A percentile compares a stretch with the other conserved stretches of the same genome.
phyloP scores from a whole-genome alignment of 139 green algal species.

The Nannochloris sp. region DNA sequence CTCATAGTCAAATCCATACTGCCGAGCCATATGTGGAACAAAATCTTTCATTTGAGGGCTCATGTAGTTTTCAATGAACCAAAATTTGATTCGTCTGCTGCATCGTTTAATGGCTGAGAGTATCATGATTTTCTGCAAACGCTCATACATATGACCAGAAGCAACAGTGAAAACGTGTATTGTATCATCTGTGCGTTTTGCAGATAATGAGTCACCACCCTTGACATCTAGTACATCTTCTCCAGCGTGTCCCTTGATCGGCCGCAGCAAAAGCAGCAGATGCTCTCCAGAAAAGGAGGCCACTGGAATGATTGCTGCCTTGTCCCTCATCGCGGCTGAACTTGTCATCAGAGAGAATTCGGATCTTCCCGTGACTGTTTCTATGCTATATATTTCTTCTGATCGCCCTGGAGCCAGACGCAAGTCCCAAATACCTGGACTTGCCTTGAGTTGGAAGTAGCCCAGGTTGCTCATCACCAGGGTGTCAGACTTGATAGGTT shows the following conservation, averaged over 20 bases:
- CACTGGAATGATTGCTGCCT: constrained; percentile 24
- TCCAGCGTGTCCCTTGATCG: constrained; percentile 55
- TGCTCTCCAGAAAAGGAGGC: constrained; percentile 36
- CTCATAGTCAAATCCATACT: constrained; percentile 87
- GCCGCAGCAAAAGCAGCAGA: constrained; percentile 66
- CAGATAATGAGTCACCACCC: constrained; percentile 5
- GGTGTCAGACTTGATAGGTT: constrained; percentile 65
- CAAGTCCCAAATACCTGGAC: constrained; percentile 61
- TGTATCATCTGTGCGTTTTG: constrained; percentile 20
- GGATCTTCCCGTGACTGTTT: background rate
- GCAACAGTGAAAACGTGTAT: constrained; percentile 98
- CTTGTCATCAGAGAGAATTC: background rate
- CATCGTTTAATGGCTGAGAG: constrained; percentile 83
- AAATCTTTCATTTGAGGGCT: constrained; percentile 69
- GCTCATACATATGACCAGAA: constrained; percentile 96
- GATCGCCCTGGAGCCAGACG: constrained; percentile 45
- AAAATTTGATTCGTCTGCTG: constrained; percentile 88
- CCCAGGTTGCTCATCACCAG: constrained; percentile 96
- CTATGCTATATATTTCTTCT: constrained; percentile 21
- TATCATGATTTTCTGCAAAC: constrained; percentile 99
- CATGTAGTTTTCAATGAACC: constrained; percentile 99
- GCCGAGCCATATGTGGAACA: constrained; percentile 78
- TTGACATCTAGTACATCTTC: constrained; percentile 62
- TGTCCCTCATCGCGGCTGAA: background rate
- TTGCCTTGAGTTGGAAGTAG: constrained; percentile 96